Evolutionary conservation across 495 filamentous ascomycete genomes (phyloP), one percentile per base, ranked within the genome.

Genomic region (Neurospora sp.): DNA sequence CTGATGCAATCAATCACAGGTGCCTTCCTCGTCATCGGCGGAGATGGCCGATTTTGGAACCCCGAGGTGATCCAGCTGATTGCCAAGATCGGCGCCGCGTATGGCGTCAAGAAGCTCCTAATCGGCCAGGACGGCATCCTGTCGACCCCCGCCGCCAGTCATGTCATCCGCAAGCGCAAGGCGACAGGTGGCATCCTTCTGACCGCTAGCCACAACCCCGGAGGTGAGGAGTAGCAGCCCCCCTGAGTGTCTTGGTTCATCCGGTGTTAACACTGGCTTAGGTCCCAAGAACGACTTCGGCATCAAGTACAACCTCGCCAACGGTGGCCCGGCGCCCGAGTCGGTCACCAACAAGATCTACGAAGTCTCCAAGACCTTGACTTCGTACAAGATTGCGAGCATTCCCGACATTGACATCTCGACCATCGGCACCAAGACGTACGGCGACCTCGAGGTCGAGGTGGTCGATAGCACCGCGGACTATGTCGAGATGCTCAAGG

Each of bases 221-320:
- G 96, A 82, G 96, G 94, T 97, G 86, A 83, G 91, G 86, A 69
- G 65, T 31, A 22, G 9, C 42, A 45, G 42, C 41, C 61, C 14
- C 38, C 27, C 35, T 42, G 9, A 6, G 9, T 37, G 4, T 40
- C n/a, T 68, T 35, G 22, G 7, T 10, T 9, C 37, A 14, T n/a
- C 6, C 42, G 1, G 10, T 18, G 9, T 12, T 31, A 37, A 42
- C 35, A 35, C n/a, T 31, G 39, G 40, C 18, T 16, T 35, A 98
- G 94, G 96, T 37, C 96, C 96, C 69, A 89, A 88, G 73, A 89
- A 93, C 81, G 96, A 99, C 84, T 98, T 98, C 73, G 96, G 96
- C 72, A 98, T 99, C 90, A 99, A 99, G 85, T 99, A 99, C 87
- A 99, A 99, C 87, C 87, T 99, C 69, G 82, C 92, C 78, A 98